A percentile compares a stretch with the other conserved stretches of the same genome.
Conservation (phyloP, 768 basidiomycete species). For the Albatrellus ellisii region DNA sequence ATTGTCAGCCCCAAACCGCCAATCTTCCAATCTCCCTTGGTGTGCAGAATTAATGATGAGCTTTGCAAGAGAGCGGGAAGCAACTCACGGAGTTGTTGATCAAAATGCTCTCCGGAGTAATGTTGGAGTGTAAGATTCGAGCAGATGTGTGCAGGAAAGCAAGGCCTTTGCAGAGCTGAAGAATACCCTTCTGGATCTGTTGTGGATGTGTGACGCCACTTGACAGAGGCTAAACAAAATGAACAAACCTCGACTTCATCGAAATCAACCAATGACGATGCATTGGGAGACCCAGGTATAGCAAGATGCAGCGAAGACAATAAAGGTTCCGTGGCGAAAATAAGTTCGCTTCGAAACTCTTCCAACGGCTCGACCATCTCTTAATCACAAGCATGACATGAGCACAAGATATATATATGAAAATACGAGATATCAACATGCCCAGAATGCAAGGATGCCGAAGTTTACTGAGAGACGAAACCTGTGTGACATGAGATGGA, state of each 20-base stretch:
- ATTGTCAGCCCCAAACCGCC: slow-evolving; percentile 84
- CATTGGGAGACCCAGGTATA: slow-evolving; percentile 48
- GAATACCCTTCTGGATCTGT: slow-evolving; percentile 90
- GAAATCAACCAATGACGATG: slow-evolving; percentile 56
- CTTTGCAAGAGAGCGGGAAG: slow-evolving; percentile 4
- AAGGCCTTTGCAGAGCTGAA: slow-evolving; percentile 85
- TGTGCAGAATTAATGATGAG: not conserved
- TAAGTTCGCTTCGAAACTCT: slow-evolving; percentile 78
- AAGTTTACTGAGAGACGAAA: slow-evolving; percentile 68
- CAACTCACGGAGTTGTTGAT: slow-evolving; percentile 73
- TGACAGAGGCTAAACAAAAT: too few relatives aligned
- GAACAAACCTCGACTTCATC: slow-evolving; percentile 85
- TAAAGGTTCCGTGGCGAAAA: slow-evolving; percentile 89
- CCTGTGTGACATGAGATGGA: slow-evolving; percentile 31
- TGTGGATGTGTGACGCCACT: too few relatives aligned
- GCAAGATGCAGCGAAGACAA: slow-evolving; percentile 71
- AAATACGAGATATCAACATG: slow-evolving; percentile 20
- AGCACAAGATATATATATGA: slow-evolving; percentile 4
- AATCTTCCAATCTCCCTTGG: slow-evolving; percentile 96
- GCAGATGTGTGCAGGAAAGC: slow-evolving; percentile 88
- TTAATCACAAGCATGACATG: slow-evolving; percentile 20
- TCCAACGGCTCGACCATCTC: slow-evolving; percentile 98
- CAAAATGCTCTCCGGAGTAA: slow-evolving; percentile 76
- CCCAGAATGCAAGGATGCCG: slow-evolving; percentile 91
- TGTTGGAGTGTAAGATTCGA: slow-evolving; percentile 82